phyloP scores from a whole-genome alignment of 108 stramenopile species.

The Skeletonema tropicum region DNA sequence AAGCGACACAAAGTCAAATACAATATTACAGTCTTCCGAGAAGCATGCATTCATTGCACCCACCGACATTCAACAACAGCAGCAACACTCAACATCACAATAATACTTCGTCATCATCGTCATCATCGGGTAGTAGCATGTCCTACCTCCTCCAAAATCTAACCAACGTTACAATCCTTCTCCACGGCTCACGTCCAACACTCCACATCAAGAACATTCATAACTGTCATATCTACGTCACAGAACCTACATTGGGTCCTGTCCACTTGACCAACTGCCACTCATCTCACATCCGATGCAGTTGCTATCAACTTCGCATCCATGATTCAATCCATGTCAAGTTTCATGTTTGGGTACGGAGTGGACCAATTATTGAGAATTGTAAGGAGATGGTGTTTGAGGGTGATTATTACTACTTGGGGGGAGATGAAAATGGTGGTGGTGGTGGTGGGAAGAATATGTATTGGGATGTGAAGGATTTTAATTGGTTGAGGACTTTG shows the following conservation, averaged over 20 bases:
- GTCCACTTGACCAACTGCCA: slow-evolving; percentile 47
- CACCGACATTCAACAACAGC: slow-evolving; percentile 1
- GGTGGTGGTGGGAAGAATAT: slow-evolving; percentile 23
- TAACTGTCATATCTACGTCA: slow-evolving; percentile 35
- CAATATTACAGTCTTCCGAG: slow-evolving; percentile 12
- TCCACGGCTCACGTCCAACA: slow-evolving; percentile 43
- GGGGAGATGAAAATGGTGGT: not conserved
- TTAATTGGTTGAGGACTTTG: slow-evolving; percentile 44
- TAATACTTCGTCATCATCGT: no score
- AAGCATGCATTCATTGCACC: slow-evolving; percentile 9
- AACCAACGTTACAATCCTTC: slow-evolving; percentile 21
- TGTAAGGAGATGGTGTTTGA: slow-evolving; percentile 40
- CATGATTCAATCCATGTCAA: slow-evolving; percentile 44
- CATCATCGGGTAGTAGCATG: slow-evolving; percentile 10
- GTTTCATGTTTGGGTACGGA: slow-evolving; percentile 39
- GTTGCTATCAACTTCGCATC: slow-evolving; percentile 45
- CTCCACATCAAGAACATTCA: slow-evolving; percentile 43
- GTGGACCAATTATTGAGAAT: slow-evolving; percentile 57
- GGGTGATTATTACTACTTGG: slow-evolving; percentile 37
- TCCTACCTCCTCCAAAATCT: slow-evolving; percentile 50
- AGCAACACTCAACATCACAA: not conserved
- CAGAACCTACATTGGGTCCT: slow-evolving; percentile 36
- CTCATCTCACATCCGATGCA: slow-evolving; percentile 21
- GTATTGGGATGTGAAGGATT: slow-evolving; percentile 59
- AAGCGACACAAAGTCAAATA: not conserved